Percentiles rank a stretch among this genome's conserved stretches.
These are phyloP conservation scores for Brassica rapa DNA, from an alignment of 345 rosid species.

Conservation along the genomic window DNA sequence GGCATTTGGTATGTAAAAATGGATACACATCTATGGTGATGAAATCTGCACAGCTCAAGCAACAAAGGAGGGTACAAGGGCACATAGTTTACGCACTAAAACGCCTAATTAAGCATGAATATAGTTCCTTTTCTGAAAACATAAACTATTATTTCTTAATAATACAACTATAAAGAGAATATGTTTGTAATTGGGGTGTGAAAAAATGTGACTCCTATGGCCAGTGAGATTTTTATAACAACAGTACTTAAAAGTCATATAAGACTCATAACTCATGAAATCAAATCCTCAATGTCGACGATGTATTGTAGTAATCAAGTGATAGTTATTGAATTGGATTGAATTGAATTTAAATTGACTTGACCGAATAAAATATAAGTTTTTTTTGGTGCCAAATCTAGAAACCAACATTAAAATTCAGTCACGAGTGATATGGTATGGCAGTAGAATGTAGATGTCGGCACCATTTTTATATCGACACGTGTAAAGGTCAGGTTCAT, in stretches of 20 bases:
- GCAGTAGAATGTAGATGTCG: conserved; percentile 21
- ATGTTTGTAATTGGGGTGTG: no score
- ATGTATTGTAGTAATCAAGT: not conserved
- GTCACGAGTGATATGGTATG: not conserved
- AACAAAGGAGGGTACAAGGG: no score
- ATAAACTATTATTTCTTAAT: no score
- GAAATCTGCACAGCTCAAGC: no score
- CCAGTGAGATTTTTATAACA: no score
- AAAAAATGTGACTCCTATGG: no score
- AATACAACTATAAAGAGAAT: no score
- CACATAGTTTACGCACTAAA: no score
- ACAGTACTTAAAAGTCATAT: not conserved
- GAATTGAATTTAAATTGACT: conserved; percentile 36
- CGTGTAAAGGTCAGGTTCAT: not conserved
- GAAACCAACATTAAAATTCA: not conserved
- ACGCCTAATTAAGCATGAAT: no score
- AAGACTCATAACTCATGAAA: not conserved
- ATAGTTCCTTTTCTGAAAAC: no score
- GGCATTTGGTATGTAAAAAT: no score
- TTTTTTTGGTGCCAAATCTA: not conserved
- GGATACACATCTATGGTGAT: no score
- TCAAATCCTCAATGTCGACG: conserved; percentile 34
- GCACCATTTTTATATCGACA: not conserved
- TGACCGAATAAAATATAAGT: conserved; percentile 16
- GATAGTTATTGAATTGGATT: not conserved